phyloP scores from a whole-genome alignment of 257 asterid species.

The Salvia miltiorrhiza region DNA sequence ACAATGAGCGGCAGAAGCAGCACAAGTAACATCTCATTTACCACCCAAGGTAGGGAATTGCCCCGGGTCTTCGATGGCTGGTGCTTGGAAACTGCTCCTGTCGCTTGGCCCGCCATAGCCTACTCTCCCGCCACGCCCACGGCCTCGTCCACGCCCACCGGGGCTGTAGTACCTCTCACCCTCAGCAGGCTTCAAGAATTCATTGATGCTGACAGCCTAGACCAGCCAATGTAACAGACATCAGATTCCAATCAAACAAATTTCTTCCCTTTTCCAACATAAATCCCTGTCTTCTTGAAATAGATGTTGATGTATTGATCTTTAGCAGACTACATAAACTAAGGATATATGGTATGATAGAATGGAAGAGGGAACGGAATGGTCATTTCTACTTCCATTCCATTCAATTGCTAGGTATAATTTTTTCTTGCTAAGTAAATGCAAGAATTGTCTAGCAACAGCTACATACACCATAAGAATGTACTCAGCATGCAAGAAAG shows the following conservation, averaged over 20 bases:
- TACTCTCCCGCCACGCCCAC: constrained; percentile 59
- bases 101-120: constrained; percentile 47
- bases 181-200: constrained; percentile 77
- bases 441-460: neutral
- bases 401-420: too few species aligned
- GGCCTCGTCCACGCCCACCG: constrained; percentile 73
- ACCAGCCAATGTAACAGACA: neutral
- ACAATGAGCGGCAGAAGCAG: constrained; percentile 13
- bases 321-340: neutral
- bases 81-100: constrained; percentile 40
- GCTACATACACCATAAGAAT: neutral
- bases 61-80: constrained; percentile 71
- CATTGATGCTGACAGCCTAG: constrained; percentile 79
- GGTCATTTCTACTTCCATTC: too few species aligned
- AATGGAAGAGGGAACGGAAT: too few species aligned
- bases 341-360: too few species aligned
- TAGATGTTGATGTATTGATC: neutral
- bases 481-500: neutral
- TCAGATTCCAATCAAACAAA: neutral
- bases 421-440: too few species aligned
- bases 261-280: neutral
- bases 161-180: constrained; percentile 48
- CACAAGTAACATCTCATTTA: constrained; percentile 41
- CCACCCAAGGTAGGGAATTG: constrained; percentile 82
- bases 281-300: neutral